phyloP scores from a whole-genome alignment of 179 eudicot species.

The Heliamphora pulchella region DNA sequence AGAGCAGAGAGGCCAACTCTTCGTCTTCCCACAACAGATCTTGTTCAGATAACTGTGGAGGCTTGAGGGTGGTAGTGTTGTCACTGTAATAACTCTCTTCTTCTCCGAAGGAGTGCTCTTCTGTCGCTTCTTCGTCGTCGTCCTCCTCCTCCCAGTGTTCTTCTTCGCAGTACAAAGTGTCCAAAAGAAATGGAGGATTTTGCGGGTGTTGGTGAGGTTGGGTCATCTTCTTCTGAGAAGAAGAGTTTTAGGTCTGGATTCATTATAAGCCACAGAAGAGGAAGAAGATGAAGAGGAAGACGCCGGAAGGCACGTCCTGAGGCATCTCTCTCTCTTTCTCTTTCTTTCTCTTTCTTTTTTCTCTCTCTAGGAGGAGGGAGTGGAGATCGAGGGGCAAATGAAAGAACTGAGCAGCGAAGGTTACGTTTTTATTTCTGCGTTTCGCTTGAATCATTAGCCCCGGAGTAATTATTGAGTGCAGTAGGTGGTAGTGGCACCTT shows the following conservation, averaged over 20 bases:
- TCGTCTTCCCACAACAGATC: conserved; percentile 38
- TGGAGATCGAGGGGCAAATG: background rate
- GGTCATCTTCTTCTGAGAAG: conserved; percentile 31
- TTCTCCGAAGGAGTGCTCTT: conserved; percentile 9
- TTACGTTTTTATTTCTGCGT: conserved; percentile 20
- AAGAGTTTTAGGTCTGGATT: conserved; percentile 18
- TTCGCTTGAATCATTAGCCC: background rate
- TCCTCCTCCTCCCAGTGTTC: conserved; percentile 33
- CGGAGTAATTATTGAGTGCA: background rate
- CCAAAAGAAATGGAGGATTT: conserved; percentile 27
- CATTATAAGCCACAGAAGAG: conserved; percentile 13
- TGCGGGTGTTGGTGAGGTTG: conserved; percentile 23
- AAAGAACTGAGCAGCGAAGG: conserved; percentile 11
- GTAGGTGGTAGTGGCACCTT: no score
- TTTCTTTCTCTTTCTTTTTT: conserved; percentile 1
- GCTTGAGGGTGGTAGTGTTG: conserved; percentile 7
- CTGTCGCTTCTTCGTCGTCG: background rate
- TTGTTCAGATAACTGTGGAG: conserved; percentile 32
- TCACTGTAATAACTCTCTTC: conserved; percentile 10
- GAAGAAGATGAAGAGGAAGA: conserved; percentile 11
- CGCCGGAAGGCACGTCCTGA: conserved; percentile 7
- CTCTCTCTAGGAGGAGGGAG: background rate
- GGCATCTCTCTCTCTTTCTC: background rate
- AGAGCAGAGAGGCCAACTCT: conserved; percentile 34
- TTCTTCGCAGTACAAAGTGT: conserved; percentile 57